phyloP scores from a whole-genome alignment of 2,329 filamentous ascomycete species.

The Penicillium rolfsii region DNA sequence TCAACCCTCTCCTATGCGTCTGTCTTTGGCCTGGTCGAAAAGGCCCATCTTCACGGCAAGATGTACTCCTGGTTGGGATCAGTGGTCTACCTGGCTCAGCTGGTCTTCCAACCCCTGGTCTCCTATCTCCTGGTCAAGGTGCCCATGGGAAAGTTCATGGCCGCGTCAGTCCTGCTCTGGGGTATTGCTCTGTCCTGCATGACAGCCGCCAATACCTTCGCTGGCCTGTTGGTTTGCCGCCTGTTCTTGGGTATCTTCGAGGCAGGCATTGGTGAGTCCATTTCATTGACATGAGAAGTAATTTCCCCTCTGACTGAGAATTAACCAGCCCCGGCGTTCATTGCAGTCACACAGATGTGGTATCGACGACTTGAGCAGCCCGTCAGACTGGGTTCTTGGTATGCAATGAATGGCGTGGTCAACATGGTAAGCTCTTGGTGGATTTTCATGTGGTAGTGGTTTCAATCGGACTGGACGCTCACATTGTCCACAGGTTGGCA shows the following conservation, averaged over 20 bases:
- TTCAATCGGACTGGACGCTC: background rate
- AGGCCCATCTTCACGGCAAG: constrained; percentile 59
- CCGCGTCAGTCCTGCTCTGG: constrained; percentile 56
- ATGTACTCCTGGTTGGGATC: constrained; percentile 59
- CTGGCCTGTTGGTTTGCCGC: constrained; percentile 54
- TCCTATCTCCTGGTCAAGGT: constrained; percentile 62
- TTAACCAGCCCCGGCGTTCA: constrained; percentile 52
- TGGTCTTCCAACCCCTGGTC: constrained; percentile 57
- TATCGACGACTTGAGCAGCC: constrained; percentile 58
- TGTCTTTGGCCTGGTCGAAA: constrained; percentile 64
- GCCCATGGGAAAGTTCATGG: constrained; percentile 63
- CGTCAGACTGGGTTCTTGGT: constrained; percentile 56
- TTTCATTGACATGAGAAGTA: no score
- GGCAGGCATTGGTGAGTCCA: constrained; percentile 41
- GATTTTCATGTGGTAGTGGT: background rate
- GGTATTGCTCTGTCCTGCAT: constrained; percentile 56
- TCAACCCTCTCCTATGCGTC: constrained; percentile 64
- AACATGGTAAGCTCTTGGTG: constrained; percentile 47
- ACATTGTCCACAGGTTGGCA: constrained; percentile 45
- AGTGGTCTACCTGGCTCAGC: constrained; percentile 59
- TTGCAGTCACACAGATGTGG: constrained; percentile 60
- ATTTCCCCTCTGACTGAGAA: background rate
- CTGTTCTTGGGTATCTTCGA: constrained; percentile 64
- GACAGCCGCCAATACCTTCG: constrained; percentile 57
- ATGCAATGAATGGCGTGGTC: constrained; percentile 60